A percentile compares a stretch with the other conserved stretches of the same genome.
These are phyloP conservation scores for Phlebiopsis gigantea DNA, from an alignment of 768 basidiomycete genomes.

Conservation along the genomic window DNA sequence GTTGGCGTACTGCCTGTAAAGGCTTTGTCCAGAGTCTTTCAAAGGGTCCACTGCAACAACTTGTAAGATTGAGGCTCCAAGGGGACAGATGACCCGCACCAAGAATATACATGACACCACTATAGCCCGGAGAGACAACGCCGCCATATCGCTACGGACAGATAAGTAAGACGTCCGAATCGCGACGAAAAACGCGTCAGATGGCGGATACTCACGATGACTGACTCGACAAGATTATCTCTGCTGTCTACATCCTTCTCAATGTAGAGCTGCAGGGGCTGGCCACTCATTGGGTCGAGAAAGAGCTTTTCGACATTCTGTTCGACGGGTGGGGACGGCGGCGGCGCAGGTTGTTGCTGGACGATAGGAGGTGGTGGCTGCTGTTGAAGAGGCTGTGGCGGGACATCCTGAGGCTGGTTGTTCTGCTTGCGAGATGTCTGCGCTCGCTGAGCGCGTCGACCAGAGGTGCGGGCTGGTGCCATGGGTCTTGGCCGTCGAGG, in stretches of 20 bases:
- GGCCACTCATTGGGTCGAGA: slow-evolving; percentile 79
- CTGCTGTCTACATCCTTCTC: slow-evolving; percentile 77
- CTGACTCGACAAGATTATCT: slow-evolving; percentile 54
- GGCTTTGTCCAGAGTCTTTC: slow-evolving; percentile 73
- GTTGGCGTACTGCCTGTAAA: slow-evolving; percentile 72
- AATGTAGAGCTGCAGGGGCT: slow-evolving; percentile 67
- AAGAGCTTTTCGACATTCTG: slow-evolving; percentile 46
- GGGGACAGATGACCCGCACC: too few relatives aligned
- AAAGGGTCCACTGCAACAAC: slow-evolving; percentile 61
- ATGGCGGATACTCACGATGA: slow-evolving; percentile 49
- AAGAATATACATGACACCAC: slow-evolving; percentile 73
- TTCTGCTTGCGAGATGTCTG: slow-evolving; percentile 20
- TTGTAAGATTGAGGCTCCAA: too few relatives aligned
- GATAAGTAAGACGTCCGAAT: background rate
- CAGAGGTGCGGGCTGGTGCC: slow-evolving; percentile 69
- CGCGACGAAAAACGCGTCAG: slow-evolving; percentile 11
- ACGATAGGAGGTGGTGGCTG: slow-evolving; percentile 20
- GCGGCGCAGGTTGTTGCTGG: slow-evolving; percentile 14
- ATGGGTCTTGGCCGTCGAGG: slow-evolving; percentile 54
- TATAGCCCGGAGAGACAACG: slow-evolving; percentile 66
- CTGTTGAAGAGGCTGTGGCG: slow-evolving; percentile 14
- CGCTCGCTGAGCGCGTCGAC: slow-evolving; percentile 44
- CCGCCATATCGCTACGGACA: slow-evolving; percentile 69
- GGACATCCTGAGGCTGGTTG: slow-evolving; percentile 10
- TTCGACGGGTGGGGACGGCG: slow-evolving; percentile 2